These are phyloP conservation scores for Naganishia sp. DNA, from an alignment of 1,284 basidiomycete species.

Conservation along the genomic window DNA sequence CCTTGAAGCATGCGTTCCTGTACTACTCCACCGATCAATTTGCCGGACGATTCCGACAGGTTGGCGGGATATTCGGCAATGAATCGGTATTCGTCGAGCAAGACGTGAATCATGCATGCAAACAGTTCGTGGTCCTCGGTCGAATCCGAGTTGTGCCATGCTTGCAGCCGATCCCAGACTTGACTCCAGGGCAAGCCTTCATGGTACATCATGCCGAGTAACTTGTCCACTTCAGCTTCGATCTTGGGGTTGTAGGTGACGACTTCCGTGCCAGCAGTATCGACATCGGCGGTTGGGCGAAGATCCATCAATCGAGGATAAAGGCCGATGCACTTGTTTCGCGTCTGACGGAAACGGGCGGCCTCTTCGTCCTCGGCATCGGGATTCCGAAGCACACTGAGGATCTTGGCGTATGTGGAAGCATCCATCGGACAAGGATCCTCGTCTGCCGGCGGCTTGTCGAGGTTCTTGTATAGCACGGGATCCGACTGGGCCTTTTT, in stretches of 20 bases:
- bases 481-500: conserved; percentile 86
- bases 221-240: conserved; percentile 87
- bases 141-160: conserved; percentile 79
- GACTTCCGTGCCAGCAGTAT: conserved; percentile 82
- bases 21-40: conserved; percentile 94
- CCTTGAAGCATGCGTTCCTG: conserved; percentile 92
- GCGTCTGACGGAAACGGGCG: conserved; percentile 85
- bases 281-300: conserved; percentile 80
- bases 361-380: conserved; percentile 63
- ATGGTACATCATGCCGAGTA: conserved; percentile 98
- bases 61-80: conserved; percentile 95
- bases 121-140: conserved; percentile 91
- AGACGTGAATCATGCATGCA: conserved; percentile 97
- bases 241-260: conserved; percentile 86
- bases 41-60: conserved; percentile 93
- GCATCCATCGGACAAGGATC: conserved; percentile 71
- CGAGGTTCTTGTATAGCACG: conserved; percentile 72
- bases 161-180: conserved; percentile 82
- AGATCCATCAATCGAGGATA: conserved; percentile 96
- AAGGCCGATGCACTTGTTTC: conserved; percentile 90
- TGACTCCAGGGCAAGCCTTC: conserved; percentile 88
- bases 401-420: conserved; percentile 85
- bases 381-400: conserved; percentile 73
- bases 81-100: conserved; percentile 99
- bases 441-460: conserved; percentile 66